Evolutionary conservation across 495 filamentous ascomycete species (phyloP).

Genomic region (Aspergillus mulundensis): DNA sequence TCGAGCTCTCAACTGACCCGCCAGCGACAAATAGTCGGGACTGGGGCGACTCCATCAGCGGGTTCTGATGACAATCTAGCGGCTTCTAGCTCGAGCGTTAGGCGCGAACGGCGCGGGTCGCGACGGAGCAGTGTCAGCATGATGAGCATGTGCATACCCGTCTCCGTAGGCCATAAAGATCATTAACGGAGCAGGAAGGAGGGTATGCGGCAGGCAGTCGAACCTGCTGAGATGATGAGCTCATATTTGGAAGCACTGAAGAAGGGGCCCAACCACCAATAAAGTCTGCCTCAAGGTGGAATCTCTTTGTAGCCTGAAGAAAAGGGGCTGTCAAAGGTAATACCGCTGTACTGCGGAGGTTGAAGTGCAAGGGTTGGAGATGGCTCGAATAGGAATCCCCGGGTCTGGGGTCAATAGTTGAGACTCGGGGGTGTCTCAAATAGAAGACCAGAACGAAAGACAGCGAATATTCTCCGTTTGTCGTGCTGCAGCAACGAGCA

Average conservation of each 20-base stretch:
- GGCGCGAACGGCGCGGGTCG: constrained; percentile 16
- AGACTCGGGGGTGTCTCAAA: not conserved
- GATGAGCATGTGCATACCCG: not conserved
- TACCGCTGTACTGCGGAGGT: not conserved
- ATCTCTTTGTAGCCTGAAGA: not conserved
- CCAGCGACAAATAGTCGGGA: not conserved
- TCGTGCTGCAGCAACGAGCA: not conserved
- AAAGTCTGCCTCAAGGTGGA: not conserved
- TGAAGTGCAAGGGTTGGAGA: not conserved
- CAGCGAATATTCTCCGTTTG: constrained; percentile 7
- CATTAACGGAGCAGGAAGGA: constrained; percentile 4
- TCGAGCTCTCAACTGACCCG: not conserved
- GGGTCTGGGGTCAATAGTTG: not conserved
- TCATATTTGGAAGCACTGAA: not conserved
- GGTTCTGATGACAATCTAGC: constrained; percentile 27
- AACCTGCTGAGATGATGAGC: not conserved
- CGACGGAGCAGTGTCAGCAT: not conserved
- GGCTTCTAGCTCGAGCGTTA: constrained; percentile 25
- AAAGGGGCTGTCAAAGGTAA: not conserved
- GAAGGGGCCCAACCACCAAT: too few relatives aligned
- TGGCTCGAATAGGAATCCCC: not conserved
- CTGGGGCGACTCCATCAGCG: constrained; percentile 20
- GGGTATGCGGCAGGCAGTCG: not conserved
- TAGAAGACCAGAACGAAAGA: constrained; percentile 4
- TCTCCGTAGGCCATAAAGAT: constrained; percentile 11